Evolutionary conservation across 805 yeast species (phyloP).

Genomic region (Zygoascus ofunaensis): DNA sequence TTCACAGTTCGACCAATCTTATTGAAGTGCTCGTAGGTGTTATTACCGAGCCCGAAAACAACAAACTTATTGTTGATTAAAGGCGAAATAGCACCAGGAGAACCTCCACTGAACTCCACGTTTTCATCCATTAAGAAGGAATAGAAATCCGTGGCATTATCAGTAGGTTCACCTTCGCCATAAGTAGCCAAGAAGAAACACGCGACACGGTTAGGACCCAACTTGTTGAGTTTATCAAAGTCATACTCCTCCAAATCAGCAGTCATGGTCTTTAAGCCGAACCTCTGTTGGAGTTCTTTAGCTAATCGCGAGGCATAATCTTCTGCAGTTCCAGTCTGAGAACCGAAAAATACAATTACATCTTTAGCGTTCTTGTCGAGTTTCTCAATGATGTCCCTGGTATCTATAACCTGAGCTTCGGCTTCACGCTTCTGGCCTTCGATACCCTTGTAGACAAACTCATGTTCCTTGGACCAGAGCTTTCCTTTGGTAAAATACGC

Average conservation of each 20-base stretch:
- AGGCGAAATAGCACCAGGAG: slow-evolving; percentile 21
- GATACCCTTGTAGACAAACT: slow-evolving; percentile 14
- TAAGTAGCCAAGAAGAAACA: slow-evolving; percentile 84
- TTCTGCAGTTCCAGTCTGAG: slow-evolving; percentile 98
- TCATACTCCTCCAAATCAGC: slow-evolving; percentile 88
- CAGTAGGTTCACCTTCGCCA: slow-evolving; percentile 99
- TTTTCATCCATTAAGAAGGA: slow-evolving; percentile 51
- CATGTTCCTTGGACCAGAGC: slow-evolving; percentile 33
- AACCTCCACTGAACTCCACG: slow-evolving; percentile 36
- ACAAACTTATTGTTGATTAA: slow-evolving; percentile 56
- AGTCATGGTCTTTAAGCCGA: slow-evolving; percentile 72
- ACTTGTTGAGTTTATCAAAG: slow-evolving; percentile 59
- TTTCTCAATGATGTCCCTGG: slow-evolving; percentile 24
- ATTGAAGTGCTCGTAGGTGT: slow-evolving; percentile 87
- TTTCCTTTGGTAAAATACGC: slow-evolving; percentile 61
- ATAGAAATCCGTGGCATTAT: slow-evolving; percentile 76
- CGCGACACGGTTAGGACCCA: slow-evolving; percentile 50
- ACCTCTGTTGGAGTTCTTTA: slow-evolving; percentile 76
- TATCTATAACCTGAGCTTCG: slow-evolving; percentile 11
- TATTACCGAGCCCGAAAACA: slow-evolving; percentile 88
- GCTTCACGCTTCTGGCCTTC: slow-evolving; percentile 16
- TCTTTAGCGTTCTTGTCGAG: slow-evolving; percentile 58
- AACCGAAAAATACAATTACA: slow-evolving; percentile 76
- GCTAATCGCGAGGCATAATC: slow-evolving; percentile 88
- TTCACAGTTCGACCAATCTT: slow-evolving; percentile 57